Evolutionary conservation across 1,139 yeast species (phyloP).

Genomic region (Casaregolazyma lundiana): DNA sequence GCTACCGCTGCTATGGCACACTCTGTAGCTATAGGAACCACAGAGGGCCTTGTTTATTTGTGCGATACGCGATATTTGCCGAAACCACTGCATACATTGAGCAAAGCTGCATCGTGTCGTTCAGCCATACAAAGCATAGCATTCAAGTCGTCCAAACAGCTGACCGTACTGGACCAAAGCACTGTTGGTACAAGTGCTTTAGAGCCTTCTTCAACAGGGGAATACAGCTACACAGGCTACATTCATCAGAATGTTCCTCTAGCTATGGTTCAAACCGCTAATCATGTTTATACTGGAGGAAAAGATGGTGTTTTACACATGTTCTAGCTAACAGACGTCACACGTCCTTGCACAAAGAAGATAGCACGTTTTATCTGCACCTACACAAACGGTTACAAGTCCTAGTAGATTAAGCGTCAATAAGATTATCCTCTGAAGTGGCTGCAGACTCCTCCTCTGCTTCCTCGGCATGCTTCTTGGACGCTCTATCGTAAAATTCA

Average conservation of each 20-base stretch:
- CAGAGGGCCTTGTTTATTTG: slow-evolving; percentile 1
- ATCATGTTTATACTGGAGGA: slow-evolving; percentile 5
- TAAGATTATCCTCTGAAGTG: slow-evolving; percentile 36
- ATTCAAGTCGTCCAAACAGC: slow-evolving; percentile 1
- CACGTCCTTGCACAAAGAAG: neutral
- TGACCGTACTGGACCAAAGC: slow-evolving; percentile 5
- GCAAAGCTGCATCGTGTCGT: slow-evolving; percentile 3
- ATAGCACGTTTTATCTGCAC: neutral
- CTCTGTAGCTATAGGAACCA: slow-evolving; percentile 1
- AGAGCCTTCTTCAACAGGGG: neutral
- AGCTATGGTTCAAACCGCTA: slow-evolving; percentile 3
- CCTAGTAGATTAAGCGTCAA: slow-evolving; percentile 44
- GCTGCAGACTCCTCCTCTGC: slow-evolving; percentile 37
- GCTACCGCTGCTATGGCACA: slow-evolving; percentile 1
- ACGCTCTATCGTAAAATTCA: slow-evolving; percentile 88
- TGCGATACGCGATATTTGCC: slow-evolving; percentile 10
- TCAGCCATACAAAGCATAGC: slow-evolving; percentile 3
- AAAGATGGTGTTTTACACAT: slow-evolving; percentile 2
- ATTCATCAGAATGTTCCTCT: slow-evolving; percentile 4
- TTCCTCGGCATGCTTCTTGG: slow-evolving; percentile 35
- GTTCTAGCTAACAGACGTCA: neutral
- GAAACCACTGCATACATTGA: slow-evolving; percentile 7
- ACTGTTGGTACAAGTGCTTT: slow-evolving; percentile 6
- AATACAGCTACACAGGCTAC: neutral
- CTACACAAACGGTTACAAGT: neutral